These are phyloP conservation scores for Pisolithus thermaeus DNA, from an alignment of 1,284 basidiomycete species.

Conservation along the genomic window DNA sequence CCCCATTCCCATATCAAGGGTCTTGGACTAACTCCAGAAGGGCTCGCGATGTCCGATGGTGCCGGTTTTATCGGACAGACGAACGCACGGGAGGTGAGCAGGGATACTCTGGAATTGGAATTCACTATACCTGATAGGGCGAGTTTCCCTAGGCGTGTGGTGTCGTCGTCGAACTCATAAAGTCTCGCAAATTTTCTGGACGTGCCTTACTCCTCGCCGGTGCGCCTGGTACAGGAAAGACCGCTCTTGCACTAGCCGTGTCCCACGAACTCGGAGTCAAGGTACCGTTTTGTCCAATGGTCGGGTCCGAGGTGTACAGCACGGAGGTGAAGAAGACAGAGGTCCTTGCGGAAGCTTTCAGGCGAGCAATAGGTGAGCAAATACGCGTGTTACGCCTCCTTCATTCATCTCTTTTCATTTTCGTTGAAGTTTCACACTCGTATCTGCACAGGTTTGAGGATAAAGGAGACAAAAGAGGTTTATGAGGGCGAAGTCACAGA, in stretches of 20 bases:
- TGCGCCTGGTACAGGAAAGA: conserved; percentile 92
- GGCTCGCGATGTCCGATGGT: conserved; percentile 65
- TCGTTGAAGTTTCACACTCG: neutral
- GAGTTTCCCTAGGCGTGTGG: conserved; percentile 69
- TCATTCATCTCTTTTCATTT: neutral
- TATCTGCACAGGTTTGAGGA: conserved; percentile 66
- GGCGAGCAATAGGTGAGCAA: conserved; percentile 87
- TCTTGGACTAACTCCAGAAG: conserved; percentile 85
- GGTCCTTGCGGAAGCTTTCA: conserved; percentile 93
- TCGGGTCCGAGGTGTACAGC: conserved; percentile 95
- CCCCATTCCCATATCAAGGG: conserved; percentile 96
- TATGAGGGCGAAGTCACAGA: conserved; percentile 99
- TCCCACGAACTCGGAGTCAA: conserved; percentile 92
- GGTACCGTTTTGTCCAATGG: conserved; percentile 98
- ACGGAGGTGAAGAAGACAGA: conserved; percentile 99
- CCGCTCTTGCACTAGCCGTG: conserved; percentile 89
- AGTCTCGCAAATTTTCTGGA: conserved; percentile 89
- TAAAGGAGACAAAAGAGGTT: conserved; percentile 98
- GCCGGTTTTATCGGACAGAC: conserved; percentile 92
- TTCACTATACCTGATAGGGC: neutral
- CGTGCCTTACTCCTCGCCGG: conserved; percentile 84
- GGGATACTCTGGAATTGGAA: conserved; percentile 5
- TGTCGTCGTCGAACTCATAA: conserved; percentile 86
- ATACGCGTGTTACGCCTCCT: neutral
- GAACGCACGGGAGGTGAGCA: conserved; percentile 79